These are phyloP conservation scores for Filosporella fistucella DNA, from an alignment of 495 filamentous ascomycete genomes.

Conservation along the genomic window DNA sequence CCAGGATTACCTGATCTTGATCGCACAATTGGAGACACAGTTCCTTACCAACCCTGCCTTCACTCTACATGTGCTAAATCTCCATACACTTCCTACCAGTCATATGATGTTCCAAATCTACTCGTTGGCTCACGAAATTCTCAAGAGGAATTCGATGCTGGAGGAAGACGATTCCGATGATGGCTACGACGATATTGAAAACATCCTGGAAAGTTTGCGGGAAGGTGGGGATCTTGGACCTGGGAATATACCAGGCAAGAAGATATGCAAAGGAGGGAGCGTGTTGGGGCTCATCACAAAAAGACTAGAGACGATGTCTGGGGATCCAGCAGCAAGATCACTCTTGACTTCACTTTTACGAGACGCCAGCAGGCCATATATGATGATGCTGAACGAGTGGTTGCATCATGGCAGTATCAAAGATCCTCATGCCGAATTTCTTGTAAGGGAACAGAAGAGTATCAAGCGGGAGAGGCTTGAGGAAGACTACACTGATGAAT, in stretches of 20 bases:
- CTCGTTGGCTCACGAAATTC: conserved; percentile 76
- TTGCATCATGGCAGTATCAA: conserved; percentile 92
- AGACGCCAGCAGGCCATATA: conserved; percentile 90
- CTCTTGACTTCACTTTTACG: conserved; percentile 75
- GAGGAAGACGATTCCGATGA: conserved; percentile 84
- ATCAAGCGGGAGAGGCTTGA: conserved; percentile 88
- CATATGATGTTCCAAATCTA: conserved; percentile 90
- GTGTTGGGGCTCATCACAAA: conserved; percentile 82
- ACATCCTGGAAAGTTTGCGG: conserved; percentile 75
- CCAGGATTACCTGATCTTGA: conserved; percentile 87
- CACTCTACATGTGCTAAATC: conserved; percentile 85
- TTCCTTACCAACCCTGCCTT: conserved; percentile 82
- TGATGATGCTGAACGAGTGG: conserved; percentile 99
- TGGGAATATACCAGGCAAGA: conserved; percentile 78
- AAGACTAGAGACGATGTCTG: conserved; percentile 80
- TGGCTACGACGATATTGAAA: conserved; percentile 78
- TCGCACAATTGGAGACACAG: conserved; percentile 90
- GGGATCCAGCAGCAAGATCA: conserved; percentile 80
- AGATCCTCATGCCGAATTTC: conserved; percentile 90
- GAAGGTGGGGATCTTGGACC: conserved; percentile 75
- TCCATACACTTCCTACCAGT: conserved; percentile 83
- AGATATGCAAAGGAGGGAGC: conserved; percentile 89
- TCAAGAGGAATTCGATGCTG: conserved; percentile 80
- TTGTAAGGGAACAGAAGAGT: conserved; percentile 93
- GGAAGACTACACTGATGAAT: conserved; percentile 96